phyloP scores from a whole-genome alignment of 2,329 filamentous ascomycete genomes.

The Ophiostoma tasmaniense region DNA sequence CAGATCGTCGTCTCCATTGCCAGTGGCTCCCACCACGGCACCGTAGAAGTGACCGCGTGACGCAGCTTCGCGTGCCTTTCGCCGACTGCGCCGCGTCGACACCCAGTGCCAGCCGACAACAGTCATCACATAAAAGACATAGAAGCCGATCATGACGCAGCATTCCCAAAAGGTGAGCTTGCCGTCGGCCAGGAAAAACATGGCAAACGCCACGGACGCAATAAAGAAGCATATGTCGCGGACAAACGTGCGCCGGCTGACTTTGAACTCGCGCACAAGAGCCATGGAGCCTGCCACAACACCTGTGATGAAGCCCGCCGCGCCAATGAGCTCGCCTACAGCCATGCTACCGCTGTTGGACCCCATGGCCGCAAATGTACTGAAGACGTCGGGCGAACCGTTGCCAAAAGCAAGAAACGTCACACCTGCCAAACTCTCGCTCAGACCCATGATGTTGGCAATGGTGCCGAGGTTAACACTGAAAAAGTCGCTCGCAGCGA shows the following conservation, averaged over 20 bases:
- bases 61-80: constrained; percentile 57
- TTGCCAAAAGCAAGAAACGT: constrained; percentile 97
- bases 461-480: constrained; percentile 95
- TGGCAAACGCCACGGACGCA: constrained; percentile 74
- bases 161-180: constrained; percentile 83
- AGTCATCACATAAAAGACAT: constrained; percentile 77
- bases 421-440: constrained; percentile 90
- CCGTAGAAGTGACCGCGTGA: constrained; percentile 67
- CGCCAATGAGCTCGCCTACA: constrained; percentile 88
- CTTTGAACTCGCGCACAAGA: constrained; percentile 86
- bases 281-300: constrained; percentile 98
- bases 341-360: constrained; percentile 96
- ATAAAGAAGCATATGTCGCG: constrained; percentile 91
- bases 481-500: constrained; percentile 96
- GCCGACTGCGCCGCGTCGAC: constrained; percentile 51
- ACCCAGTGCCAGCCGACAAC: constrained; percentile 94
- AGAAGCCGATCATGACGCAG: constrained; percentile 80
- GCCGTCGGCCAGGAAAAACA: constrained; percentile 80
- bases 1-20: constrained; percentile 48
- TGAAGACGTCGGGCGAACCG: constrained; percentile 96
- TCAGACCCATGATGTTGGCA: constrained; percentile 78
- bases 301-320: constrained; percentile 90
- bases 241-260: constrained; percentile 81
- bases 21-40: constrained; percentile 21
- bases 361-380: constrained; percentile 95